Evolutionary conservation across 352 stramenopile genomes (phyloP), one percentile per base, ranked within the genome.

Genomic region (Phytophthora foliorum): DNA sequence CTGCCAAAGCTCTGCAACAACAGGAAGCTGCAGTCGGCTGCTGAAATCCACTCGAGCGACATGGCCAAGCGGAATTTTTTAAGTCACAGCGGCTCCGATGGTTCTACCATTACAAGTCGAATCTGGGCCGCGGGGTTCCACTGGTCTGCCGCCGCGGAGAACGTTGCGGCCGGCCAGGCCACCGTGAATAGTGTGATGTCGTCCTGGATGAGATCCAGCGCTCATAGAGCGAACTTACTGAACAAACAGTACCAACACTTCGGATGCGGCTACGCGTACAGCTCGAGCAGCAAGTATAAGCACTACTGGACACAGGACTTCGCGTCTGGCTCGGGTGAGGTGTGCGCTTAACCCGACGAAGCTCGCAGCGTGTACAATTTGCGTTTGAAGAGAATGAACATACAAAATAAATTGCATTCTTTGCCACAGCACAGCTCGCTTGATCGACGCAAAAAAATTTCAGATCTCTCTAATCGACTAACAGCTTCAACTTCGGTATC

Each of bases 301-400:
- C 50, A 79, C 65, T 90, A 85, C 64, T 89, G 82, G 82, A 88
- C 78, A 2, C 82, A 88, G 52, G 51, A 75, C 57, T 90, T 90
- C 45, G 78, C 52, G 6, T 63, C 57, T 31, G 54, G 62, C n/a
- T 59, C 21, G 10, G 54, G 29, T 16, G 72, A 76, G 57, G 48
- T 41, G n/a, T 79, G 72, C 51, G 52, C 31, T 29, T 75, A 39
- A 67, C 49, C 17, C 25, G 41, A 14, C 19, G 11, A 25, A 38
- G 14, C 27, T 52, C 22, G n/a, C 24, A n/a, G 11, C 24, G 21
- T 61, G 27, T 61, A 54, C 36, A 21, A 3, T 60, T 27, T 51
- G 60, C 42, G 60, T 68, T 50, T 44, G 27, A 32, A 59, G 16
- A 48, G 31, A 62, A 36, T 68, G 53, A 62, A 55, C 50, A 60